Evolutionary conservation across 176 grass and related monocot genomes (phyloP).

Genomic region (Ampelocalamus luodianensis): DNA sequence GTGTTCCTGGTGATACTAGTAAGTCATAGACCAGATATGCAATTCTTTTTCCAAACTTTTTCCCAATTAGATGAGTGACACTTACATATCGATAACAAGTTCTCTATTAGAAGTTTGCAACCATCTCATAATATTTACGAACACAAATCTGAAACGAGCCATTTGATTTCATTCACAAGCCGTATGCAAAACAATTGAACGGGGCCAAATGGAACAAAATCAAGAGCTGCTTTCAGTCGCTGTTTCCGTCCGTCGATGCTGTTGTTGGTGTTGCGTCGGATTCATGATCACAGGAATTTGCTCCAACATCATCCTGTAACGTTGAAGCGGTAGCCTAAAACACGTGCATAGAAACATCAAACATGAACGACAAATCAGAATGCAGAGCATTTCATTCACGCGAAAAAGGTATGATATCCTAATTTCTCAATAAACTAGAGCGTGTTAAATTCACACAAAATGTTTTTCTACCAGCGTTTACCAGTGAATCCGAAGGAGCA

Average conservation of each 20-base stretch:
- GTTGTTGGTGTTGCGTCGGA: not conserved
- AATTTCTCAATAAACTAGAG: not conserved
- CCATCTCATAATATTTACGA: not conserved
- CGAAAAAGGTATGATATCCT: not conserved
- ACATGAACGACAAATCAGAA: not conserved
- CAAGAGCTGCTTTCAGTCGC: not conserved
- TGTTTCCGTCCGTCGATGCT: not conserved
- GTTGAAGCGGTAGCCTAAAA: conserved; percentile 13
- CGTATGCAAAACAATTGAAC: not conserved
- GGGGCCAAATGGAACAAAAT: not conserved
- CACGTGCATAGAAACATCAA: not conserved
- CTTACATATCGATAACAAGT: not conserved
- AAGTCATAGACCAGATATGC: not conserved
- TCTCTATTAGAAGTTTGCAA: not conserved
- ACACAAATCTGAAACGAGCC: conserved; percentile 34
- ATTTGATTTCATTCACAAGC: conserved; percentile 46
- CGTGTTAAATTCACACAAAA: not conserved
- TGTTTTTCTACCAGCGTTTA: not conserved
- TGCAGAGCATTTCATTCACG: not conserved
- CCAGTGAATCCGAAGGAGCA: not conserved
- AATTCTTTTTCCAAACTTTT: not conserved
- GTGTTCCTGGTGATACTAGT: not conserved
- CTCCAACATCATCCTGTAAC: not conserved
- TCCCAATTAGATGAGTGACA: not conserved
- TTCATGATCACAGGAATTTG: not conserved